These are phyloP conservation scores for Rhizophagus clarus DNA, from an alignment of 192 early-diverging fungal species.

Conservation along the genomic window DNA sequence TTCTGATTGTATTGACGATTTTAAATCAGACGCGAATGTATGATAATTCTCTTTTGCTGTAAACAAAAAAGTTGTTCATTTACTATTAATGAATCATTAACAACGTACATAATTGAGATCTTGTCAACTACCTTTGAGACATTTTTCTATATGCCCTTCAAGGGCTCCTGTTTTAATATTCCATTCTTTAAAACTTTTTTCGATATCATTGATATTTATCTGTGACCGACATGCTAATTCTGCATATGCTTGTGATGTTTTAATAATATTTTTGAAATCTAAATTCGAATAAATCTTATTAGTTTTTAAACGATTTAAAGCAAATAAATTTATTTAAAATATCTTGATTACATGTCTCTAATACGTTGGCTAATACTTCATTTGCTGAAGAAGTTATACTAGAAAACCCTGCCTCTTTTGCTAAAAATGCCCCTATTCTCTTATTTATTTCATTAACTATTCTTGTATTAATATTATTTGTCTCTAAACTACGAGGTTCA, in stretches of 20 bases:
- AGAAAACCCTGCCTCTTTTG: conserved; percentile 16
- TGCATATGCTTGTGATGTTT: conserved; percentile 47
- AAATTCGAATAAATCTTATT: neutral
- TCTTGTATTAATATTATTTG: neutral
- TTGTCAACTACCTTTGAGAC: conserved; percentile 34
- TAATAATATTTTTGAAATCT: conserved; percentile 9
- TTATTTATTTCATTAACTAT: conserved; percentile 17
- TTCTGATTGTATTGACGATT: neutral
- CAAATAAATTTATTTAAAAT: neutral
- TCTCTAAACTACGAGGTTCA: neutral
- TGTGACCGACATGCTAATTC: conserved; percentile 53
- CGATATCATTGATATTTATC: conserved; percentile 54
- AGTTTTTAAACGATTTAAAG: neutral
- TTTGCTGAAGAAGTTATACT: conserved; percentile 4
- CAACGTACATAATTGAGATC: neutral
- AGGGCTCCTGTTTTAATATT: conserved; percentile 42
- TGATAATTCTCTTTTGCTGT: neutral
- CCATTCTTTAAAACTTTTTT: conserved; percentile 45
- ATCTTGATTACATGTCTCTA: neutral
- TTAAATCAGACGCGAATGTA: neutral
- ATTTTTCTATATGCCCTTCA: conserved; percentile 40
- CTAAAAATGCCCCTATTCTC: conserved; percentile 21
- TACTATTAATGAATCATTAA: neutral
- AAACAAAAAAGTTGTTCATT: neutral
- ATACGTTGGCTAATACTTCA: conserved; percentile 12